Conservation (phyloP, 352 stramenopile genomes). For the Pythium phragmiticola region DNA sequence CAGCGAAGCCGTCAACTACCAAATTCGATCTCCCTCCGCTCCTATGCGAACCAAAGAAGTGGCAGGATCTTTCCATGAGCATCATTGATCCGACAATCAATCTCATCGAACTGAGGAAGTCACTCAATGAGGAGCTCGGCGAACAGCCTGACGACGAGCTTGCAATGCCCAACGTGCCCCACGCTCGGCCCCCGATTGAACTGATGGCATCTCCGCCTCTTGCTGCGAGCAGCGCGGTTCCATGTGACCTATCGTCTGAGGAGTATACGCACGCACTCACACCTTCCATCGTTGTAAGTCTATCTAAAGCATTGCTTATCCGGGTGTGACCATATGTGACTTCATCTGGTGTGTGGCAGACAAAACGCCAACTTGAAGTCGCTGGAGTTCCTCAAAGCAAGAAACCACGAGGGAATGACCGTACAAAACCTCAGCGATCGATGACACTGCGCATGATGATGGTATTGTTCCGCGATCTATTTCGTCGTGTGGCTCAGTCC, state of each 20-base stretch:
- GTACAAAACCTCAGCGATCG: background rate
- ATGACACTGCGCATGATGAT: constrained; percentile 15
- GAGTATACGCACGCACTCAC: background rate
- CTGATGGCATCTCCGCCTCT: background rate
- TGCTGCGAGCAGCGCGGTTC: background rate
- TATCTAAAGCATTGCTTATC: background rate
- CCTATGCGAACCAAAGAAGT: constrained; percentile 1
- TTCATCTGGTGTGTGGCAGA: background rate
- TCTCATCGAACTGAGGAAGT: constrained; percentile 1
- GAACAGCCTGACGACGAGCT: background rate
- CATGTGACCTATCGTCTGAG: background rate
- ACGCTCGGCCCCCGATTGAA: background rate
- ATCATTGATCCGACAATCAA: constrained; percentile 13
- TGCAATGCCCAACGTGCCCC: background rate
- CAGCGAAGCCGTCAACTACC: background rate
- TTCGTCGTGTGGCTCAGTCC: constrained; percentile 9
- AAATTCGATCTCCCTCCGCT: background rate
- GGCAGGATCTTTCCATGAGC: constrained; percentile 9
- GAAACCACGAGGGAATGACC: constrained; percentile 9
- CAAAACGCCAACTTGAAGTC: constrained; percentile 12
- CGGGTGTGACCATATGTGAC: background rate
- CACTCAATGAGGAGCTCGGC: background rate
- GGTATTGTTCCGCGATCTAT: background rate
- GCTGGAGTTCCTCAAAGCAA: background rate
- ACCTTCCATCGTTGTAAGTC: background rate